phyloP scores from a whole-genome alignment of 2,329 filamentous ascomycete genomes.

The Apiospora marii region DNA sequence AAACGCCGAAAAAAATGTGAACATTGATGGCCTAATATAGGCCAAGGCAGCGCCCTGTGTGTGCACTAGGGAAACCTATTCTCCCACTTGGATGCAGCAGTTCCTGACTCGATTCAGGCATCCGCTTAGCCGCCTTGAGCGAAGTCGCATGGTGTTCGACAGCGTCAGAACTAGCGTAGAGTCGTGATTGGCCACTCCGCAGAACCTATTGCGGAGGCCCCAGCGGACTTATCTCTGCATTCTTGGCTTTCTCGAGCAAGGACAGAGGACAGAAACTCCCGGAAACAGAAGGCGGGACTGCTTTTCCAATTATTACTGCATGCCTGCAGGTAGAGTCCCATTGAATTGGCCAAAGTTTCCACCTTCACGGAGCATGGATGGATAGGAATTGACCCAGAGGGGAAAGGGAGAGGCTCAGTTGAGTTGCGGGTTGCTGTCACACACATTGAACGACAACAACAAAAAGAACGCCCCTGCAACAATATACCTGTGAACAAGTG shows the following conservation, averaged over 20 bases:
- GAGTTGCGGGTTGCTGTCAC: background rate
- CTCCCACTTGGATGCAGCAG: constrained; percentile 15
- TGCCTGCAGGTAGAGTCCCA: constrained; percentile 17
- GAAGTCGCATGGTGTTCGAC: constrained; percentile 20
- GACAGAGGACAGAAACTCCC: constrained; percentile 3
- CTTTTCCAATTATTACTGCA: constrained; percentile 15
- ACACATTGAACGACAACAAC: background rate
- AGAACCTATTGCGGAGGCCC: constrained; percentile 27
- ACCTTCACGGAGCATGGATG: background rate
- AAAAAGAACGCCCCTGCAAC: background rate
- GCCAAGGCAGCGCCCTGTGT: constrained; percentile 14
- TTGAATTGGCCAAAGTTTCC: constrained; percentile 7
- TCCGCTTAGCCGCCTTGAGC: constrained; percentile 22
- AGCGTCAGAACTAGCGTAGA: constrained; percentile 23
- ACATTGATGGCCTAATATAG: constrained; percentile 17
- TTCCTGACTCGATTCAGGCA: constrained; percentile 23
- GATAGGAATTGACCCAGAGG: background rate
- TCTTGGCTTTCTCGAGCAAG: background rate
- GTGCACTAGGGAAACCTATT: constrained; percentile 10
- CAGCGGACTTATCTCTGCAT: constrained; percentile 19
- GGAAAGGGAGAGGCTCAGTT: constrained; percentile 8
- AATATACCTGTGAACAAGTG: background rate
- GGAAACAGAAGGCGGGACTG: constrained; percentile 26
- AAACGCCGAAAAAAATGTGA: constrained; percentile 1
- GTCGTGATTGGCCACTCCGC: constrained; percentile 30